These are phyloP conservation scores for Podosphaera aphanis DNA, from an alignment of 2,329 filamentous ascomycete genomes.

Conservation along the genomic window DNA sequence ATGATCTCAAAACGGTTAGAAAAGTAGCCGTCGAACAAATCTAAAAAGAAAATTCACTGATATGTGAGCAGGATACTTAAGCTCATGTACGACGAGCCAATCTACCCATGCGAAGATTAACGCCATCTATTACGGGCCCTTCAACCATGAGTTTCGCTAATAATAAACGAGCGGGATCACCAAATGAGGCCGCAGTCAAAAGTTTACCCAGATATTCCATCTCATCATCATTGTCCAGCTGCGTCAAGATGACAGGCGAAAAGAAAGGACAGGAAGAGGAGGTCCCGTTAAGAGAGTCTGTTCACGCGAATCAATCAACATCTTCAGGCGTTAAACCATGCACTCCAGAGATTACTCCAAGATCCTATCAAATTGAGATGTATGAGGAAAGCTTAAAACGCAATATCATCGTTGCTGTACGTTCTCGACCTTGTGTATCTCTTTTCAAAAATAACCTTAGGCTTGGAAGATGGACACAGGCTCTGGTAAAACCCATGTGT, in stretches of 20 bases:
- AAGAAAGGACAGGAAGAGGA: conserved; percentile 2
- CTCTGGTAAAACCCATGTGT: conserved; percentile 60
- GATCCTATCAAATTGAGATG: conserved; percentile 51
- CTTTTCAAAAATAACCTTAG: neutral
- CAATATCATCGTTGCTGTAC: conserved; percentile 50
- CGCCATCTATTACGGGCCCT: too few species aligned
- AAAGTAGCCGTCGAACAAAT: too few species aligned
- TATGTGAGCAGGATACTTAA: too few species aligned
- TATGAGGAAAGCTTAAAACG: conserved; percentile 39
- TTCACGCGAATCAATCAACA: neutral
- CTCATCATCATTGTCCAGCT: too few species aligned
- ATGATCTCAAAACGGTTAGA: too few species aligned
- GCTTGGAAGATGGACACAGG: conserved; percentile 51
- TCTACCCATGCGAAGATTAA: too few species aligned
- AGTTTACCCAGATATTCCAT: too few species aligned
- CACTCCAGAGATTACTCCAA: conserved; percentile 8
- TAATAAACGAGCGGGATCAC: too few species aligned
- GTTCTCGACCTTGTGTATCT: conserved; percentile 1
- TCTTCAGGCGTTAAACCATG: conserved; percentile 1
- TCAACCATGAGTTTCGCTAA: too few species aligned
- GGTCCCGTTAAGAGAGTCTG: conserved; percentile 1
- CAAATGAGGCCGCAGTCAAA: too few species aligned
- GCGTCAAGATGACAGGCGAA: neutral
- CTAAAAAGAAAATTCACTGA: too few species aligned
- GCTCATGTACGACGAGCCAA: too few species aligned